Base-by-base conservation (phyloP, 495 filamentous ascomycete genomes). In the Penicillium samsonianum region DNA sequence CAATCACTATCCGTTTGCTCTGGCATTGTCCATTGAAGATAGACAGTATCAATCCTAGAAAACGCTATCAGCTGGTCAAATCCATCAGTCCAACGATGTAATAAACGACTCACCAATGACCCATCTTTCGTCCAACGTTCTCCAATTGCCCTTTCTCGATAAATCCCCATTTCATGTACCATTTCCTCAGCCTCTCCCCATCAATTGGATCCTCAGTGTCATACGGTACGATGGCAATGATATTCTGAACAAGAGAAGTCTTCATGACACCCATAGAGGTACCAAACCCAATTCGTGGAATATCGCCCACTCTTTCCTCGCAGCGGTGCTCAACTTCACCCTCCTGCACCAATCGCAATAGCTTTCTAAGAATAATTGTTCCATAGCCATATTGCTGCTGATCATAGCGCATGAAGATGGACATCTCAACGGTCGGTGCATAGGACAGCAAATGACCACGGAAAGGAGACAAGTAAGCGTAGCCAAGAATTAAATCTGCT, bases 151-250 rank as follows among this genome's bases (percentile, higher is more conserved):
- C 67, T 5, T 42, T 26, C 25, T 73, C 57, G 17, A 59, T 54
- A 51, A 75, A 73, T 1, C 69, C 65, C n/a, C 54, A 48, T 17
- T 57, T 42, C 11, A 48, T 9, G 40, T 67, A 71, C 65, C 71
- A 73, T 8, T 19, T 53, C 19, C 60, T 55, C 23, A 72, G 22
- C 3, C 37, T 55, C 4, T 71, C 68, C 0, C 68, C 68, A 2
- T 53, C 51, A 11, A 62, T 51, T 30, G 47, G 57, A 4, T 52
- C 59, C 2, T 70, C 57, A 9, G 68, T 62, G 55, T 70, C 64
- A 30, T 73, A 59, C 0, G 72, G 57, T 53, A 73, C 64, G 8
- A 64, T 48, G 0, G 69, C 69, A 44, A 75, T 41, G 10, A 73
- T 47, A 50, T 70, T 70, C 20, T 53, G 35, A 6, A 74, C 62